Evolutionary conservation across 805 yeast species (phyloP), one percentile per base, ranked within the genome.

Genomic region (Yarrowia sp.): DNA sequence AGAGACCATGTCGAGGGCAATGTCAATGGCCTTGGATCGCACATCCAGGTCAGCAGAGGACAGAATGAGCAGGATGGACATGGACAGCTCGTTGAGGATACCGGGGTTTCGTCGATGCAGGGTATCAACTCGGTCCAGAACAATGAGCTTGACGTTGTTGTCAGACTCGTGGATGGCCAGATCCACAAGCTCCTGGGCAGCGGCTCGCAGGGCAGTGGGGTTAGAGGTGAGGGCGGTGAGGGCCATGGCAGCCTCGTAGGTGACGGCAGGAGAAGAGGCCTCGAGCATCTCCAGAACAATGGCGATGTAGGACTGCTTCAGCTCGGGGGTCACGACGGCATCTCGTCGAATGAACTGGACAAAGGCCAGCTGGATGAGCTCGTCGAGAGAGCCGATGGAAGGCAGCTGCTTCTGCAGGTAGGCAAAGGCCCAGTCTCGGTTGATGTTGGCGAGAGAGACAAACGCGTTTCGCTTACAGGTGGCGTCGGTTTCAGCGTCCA

Each of bases 401-500:
- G 82, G 74, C 68, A 87, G 78, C 73, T 87, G 85, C 45, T 87
- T 86, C 76, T 89, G 95, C 68, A 95, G 83, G 76, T 86, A 95
- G 68, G 84, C 84, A 71, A 91, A 84, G 28, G 98, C 96, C 43
- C 88, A 85, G 65, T 88, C 95, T 73, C 97, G 85, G 75, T 89
- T 88, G 73, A 96, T 80, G 70, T 85, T 87, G 44, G 96, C 84
- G 67, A 95, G 80, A 68, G 95, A 90, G 64, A 92, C 86, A 75
- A 95, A 96, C 1, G 98, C 98, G 76, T 95, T 95, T 77, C 99
- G 86, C 75, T 89, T 89, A 79, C 98, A 93, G 17, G 96, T 90
- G 38, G 96, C 87, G 75, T 95, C 99, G 66, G 89, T 85, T 78
- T 95, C 99, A 36, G 85, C 87, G 60, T 80, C 82, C 72, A 95